Evolutionary conservation across 2,329 filamentous ascomycete genomes (phyloP).

Genomic region (Diaporthe aspalathi): DNA sequence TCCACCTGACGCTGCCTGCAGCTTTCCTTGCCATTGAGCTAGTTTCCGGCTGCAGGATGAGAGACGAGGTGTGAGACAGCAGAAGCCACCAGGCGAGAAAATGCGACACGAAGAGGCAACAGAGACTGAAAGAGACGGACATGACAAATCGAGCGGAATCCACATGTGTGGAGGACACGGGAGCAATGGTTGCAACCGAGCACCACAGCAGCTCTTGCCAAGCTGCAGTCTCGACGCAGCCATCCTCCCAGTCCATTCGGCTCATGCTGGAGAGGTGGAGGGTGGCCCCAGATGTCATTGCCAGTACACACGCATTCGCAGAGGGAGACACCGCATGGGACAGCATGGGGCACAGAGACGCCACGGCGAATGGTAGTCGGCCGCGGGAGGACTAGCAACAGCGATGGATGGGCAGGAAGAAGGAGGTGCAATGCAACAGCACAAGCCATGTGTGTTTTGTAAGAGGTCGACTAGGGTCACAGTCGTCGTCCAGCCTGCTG

Average conservation of each 20-base stretch:
- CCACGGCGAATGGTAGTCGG: slow-evolving; percentile 33
- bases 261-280: background rate
- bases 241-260: slow-evolving; percentile 13
- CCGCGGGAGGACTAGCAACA: background rate
- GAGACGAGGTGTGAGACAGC: slow-evolving; percentile 15
- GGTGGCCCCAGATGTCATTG: background rate
- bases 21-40: slow-evolving; percentile 2
- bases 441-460: slow-evolving; percentile 27
- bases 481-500: background rate
- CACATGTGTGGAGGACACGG: background rate
- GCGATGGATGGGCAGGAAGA: slow-evolving; percentile 12
- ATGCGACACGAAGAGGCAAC: slow-evolving; percentile 13
- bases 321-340: slow-evolving; percentile 31
- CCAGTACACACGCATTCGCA: background rate
- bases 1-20: background rate
- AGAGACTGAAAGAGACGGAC: slow-evolving; percentile 2
- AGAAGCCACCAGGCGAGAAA: slow-evolving; percentile 21
- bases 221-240: slow-evolving; percentile 29
- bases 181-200: background rate
- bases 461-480: slow-evolving; percentile 9
- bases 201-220: slow-evolving; percentile 20
- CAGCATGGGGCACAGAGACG: slow-evolving; percentile 31
- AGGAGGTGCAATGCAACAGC: slow-evolving; percentile 22
- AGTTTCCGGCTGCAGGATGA: slow-evolving; percentile 19
- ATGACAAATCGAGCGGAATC: slow-evolving; percentile 15